These are phyloP conservation scores for Rhodosporidiobolus sp. DNA, from an alignment of 768 basidiomycete genomes.

Conservation along the genomic window DNA sequence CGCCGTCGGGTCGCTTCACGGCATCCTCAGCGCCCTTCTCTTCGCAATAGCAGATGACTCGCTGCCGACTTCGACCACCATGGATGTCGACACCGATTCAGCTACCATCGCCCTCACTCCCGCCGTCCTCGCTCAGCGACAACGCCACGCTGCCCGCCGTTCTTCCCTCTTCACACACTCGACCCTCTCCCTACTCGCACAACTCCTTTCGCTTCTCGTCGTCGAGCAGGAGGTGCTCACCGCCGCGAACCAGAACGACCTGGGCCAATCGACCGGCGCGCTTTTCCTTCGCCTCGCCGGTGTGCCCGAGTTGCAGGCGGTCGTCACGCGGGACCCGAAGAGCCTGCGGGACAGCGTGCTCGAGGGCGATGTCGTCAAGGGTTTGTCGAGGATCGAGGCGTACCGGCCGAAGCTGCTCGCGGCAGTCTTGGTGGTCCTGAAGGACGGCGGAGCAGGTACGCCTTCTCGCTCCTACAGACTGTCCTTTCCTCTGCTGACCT, in stretches of 20 bases:
- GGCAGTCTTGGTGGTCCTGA: slow-evolving; percentile 19
- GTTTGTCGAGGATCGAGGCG: neutral
- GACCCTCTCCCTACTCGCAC: slow-evolving; percentile 6
- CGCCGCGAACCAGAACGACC: neutral
- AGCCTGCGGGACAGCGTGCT: slow-evolving; percentile 22
- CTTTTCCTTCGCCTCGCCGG: slow-evolving; percentile 11
- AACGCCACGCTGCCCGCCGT: slow-evolving; percentile 18
- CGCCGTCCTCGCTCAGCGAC: slow-evolving; percentile 6
- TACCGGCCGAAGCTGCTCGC: slow-evolving; percentile 30
- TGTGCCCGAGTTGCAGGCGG: slow-evolving; percentile 16
- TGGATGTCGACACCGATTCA: neutral
- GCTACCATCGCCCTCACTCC: neutral
- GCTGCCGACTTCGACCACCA: neutral
- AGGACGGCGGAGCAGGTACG: slow-evolving; percentile 31
- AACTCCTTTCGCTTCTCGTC: slow-evolving; percentile 24
- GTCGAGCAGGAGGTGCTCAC: slow-evolving; percentile 23
- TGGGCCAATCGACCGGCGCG: neutral
- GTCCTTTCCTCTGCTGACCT: too few species aligned
- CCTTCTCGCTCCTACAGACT: too few species aligned
- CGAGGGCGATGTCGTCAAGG: slow-evolving; percentile 3
- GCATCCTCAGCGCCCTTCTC: slow-evolving; percentile 8
- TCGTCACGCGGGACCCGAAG: slow-evolving; percentile 20
- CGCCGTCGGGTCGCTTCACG: neutral
- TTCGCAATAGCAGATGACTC: too few species aligned
- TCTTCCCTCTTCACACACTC: slow-evolving; percentile 3